phyloP scores from a whole-genome alignment of 2,329 filamentous ascomycete genomes.

The Amesomyces nigricolor region DNA sequence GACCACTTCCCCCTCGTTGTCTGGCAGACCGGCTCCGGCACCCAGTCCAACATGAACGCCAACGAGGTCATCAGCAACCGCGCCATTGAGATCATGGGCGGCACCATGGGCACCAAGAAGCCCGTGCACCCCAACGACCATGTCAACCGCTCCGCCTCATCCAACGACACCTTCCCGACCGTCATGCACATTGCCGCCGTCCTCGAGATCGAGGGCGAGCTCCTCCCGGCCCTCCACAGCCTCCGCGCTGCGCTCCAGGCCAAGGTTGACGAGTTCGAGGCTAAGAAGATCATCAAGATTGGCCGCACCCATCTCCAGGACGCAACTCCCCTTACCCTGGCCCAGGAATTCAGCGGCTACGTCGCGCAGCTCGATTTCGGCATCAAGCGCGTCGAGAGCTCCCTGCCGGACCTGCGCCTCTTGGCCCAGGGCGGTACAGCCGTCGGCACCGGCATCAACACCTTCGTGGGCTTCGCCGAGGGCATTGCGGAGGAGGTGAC shows the following conservation, averaged over 20 bases:
- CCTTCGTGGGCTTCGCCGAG: conserved; percentile 92
- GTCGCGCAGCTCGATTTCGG: conserved; percentile 90
- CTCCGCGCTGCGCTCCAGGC: conserved; percentile 78
- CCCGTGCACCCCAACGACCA: conserved; percentile 99
- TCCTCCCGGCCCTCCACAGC: conserved; percentile 76
- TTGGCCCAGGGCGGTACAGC: conserved; percentile 95
- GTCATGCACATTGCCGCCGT: conserved; percentile 99
- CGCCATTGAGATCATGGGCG: conserved; percentile 94
- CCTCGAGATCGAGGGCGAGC: conserved; percentile 79
- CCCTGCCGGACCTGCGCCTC: conserved; percentile 76
- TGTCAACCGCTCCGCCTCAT: conserved; percentile 98
- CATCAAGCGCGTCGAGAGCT: conserved; percentile 77
- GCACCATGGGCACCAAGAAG: conserved; percentile 92
- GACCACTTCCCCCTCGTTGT: conserved; percentile 98
- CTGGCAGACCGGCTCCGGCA: conserved; percentile 98
- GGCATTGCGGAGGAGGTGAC: conserved; percentile 84
- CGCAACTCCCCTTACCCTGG: conserved; percentile 89
- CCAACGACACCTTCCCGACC: conserved; percentile 98
- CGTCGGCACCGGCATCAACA: conserved; percentile 96
- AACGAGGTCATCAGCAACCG: conserved; percentile 99
- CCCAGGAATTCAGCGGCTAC: conserved; percentile 97
- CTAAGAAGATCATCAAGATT: conserved; percentile 93
- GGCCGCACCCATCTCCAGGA: conserved; percentile 96
- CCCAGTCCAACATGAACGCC: conserved; percentile 99
- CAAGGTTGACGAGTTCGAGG: conserved; percentile 83